Evolutionary conservation across 2,329 filamentous ascomycete species (phyloP).

Genomic region (Apiospora malaysiana): DNA sequence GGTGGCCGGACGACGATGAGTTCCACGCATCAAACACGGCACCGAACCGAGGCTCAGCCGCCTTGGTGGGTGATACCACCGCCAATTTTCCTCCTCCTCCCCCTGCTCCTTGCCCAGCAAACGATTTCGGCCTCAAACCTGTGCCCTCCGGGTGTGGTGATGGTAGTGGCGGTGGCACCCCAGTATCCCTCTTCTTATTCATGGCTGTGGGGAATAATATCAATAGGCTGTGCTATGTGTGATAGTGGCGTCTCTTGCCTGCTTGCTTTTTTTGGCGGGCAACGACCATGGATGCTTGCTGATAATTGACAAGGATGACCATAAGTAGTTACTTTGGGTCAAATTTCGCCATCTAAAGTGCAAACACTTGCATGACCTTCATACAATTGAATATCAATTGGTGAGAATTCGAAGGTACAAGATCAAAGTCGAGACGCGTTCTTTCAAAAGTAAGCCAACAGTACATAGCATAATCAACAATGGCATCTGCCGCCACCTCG

Average conservation of each 20-base stretch:
- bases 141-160: neutral
- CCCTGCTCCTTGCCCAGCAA: neutral
- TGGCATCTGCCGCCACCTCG: constrained; percentile 5
- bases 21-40: constrained; percentile 72
- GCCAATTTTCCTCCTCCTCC: neutral
- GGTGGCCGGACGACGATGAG: constrained; percentile 77
- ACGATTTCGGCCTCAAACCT: neutral
- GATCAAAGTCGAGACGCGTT: neutral
- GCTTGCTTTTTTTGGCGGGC: constrained; percentile 9
- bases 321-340: neutral
- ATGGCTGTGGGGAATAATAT: neutral
- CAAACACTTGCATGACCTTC: neutral
- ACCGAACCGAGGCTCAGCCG: constrained; percentile 49
- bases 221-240: neutral
- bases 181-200: neutral
- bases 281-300: neutral
- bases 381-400: neutral
- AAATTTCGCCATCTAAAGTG: neutral
- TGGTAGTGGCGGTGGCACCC: neutral
- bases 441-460: neutral
- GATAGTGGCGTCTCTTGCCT: neutral
- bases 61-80: constrained; percentile 32
- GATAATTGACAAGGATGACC: constrained; percentile 11
- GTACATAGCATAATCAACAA: neutral
- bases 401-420: neutral